Conservation (phyloP, 2,329 filamentous ascomycete species). For the Dactylellina parvicollis region DNA sequence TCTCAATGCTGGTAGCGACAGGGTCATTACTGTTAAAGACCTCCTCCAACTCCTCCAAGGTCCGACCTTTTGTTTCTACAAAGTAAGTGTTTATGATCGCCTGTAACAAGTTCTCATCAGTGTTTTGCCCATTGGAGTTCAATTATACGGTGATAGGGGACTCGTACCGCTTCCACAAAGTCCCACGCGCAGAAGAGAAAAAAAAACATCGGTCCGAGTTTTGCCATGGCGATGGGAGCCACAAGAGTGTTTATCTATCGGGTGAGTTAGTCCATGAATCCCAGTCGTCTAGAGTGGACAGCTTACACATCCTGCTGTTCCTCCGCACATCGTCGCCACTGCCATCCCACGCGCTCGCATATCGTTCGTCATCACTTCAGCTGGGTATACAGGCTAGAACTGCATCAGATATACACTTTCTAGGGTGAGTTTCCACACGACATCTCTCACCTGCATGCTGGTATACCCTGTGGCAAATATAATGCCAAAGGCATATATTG, state of each 20-base stretch:
- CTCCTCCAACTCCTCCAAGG: slow-evolving; percentile 57
- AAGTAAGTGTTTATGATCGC: slow-evolving; percentile 52
- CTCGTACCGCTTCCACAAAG: slow-evolving; percentile 62
- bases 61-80: slow-evolving; percentile 56
- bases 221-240: slow-evolving; percentile 56
- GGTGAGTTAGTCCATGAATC: slow-evolving; percentile 31
- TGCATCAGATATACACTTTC: not conserved
- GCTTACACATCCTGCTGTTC: slow-evolving; percentile 60
- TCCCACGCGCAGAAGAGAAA: slow-evolving; percentile 65
- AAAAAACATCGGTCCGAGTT: slow-evolving; percentile 64
- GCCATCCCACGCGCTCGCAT: slow-evolving; percentile 62
- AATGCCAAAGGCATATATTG: slow-evolving; percentile 62
- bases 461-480: slow-evolving; percentile 60
- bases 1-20: slow-evolving; percentile 36
- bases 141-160: too few relatives aligned
- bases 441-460: slow-evolving; percentile 59
- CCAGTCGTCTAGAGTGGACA: not conserved
- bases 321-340: slow-evolving; percentile 60
- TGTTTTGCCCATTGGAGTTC: not conserved
- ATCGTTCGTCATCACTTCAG: slow-evolving; percentile 61
- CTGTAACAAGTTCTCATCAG: slow-evolving; percentile 6
- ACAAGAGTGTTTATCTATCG: slow-evolving; percentile 58
- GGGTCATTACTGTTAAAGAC: slow-evolving; percentile 58
- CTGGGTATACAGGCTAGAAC: slow-evolving; percentile 59
- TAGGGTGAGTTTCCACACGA: not conserved